Base-by-base conservation (phyloP, 225 moss, liverwort and hornwort genomes). In the Polytrichum formosum region DNA sequence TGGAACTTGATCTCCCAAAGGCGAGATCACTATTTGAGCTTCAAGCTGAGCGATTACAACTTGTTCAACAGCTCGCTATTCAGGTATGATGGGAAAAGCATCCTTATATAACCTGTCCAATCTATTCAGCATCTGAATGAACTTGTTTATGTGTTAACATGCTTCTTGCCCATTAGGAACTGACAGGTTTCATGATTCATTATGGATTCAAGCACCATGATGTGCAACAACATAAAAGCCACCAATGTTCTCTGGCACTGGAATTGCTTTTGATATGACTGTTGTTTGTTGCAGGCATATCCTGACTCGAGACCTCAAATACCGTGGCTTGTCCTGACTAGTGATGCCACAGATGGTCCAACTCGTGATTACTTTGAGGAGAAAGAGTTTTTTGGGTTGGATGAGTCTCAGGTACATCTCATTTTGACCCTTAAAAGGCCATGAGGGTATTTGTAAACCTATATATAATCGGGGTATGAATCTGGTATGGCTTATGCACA, bases 241-340 rank as follows among this genome's bases (percentile, higher is more conserved):
- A 61, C 61, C 22, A 46, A 22, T 46, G 3, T 46, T 46, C 35
- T 13, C 31, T 63, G 72, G 72, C 55, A 22, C 26, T 70, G 58
- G 6, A 28, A 56, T 60, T 70, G 20, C 1, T 69, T n/a, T 58
- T 21, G 58, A 58, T 58, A 20, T 20, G 20, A 58, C 23, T 58
- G 58, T 58, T 58, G 58, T 62, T 28, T 75, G 6, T 27, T 9
- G 60, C 80, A 83, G 87, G 66, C 71, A 46, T 61, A 76, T 72
- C 80, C 86, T 59, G 88, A 87, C 74, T 74, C 79, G 71, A 74
- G 62, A 35, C 85, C 88, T 72, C 79, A 72, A 78, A 87, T 96
- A 37, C 90, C 96, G 5, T 96, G 93, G 96, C 87, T 96, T 77
- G 66, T 96, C 55, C 74, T 96, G 88, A 93, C 91, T 30, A 96